Percentiles rank a stretch among this genome's conserved stretches.
Evolutionary conservation across 805 yeast species (phyloP).

Genomic region (Metschnikowia continentalis): DNA sequence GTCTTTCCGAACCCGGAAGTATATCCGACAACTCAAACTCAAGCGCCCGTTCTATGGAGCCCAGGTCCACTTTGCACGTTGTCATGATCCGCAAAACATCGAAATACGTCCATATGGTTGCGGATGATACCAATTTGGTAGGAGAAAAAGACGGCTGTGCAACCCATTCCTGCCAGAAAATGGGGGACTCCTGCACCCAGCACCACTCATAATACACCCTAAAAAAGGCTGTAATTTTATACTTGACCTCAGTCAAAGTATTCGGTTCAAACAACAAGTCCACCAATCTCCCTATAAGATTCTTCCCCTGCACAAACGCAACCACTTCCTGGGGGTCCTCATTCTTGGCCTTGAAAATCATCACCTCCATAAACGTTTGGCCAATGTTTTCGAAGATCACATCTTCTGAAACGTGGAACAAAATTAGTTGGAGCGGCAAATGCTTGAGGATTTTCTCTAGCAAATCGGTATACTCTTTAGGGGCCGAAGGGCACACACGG

Average conservation of each 20-base stretch:
- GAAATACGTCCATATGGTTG: too few relatives aligned
- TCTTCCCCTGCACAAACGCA: not conserved
- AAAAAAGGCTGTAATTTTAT: not conserved
- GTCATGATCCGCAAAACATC: not conserved
- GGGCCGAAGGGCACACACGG: constrained; percentile 1
- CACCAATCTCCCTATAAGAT: not conserved
- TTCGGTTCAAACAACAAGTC: not conserved
- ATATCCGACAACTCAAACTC: not conserved
- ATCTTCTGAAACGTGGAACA: constrained; percentile 8
- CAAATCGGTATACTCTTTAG: constrained; percentile 3
- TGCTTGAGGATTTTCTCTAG: constrained; percentile 6
- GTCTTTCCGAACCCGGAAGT: too few relatives aligned
- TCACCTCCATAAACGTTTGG: not conserved
- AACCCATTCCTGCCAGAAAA: not conserved
- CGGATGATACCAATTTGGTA: not conserved
- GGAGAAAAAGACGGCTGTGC: not conserved
- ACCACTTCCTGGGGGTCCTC: not conserved
- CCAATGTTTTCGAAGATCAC: not conserved
- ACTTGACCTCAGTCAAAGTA: not conserved
- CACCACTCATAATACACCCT: not conserved
- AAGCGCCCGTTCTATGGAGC: not conserved
- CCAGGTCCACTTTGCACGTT: not conserved
- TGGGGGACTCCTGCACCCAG: not conserved
- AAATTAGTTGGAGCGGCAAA: constrained; percentile 7
- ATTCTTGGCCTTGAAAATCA: not conserved